These are phyloP conservation scores for Hemerocallis citrina DNA, from an alignment of 106 monocot genomes.

Conservation along the genomic window DNA sequence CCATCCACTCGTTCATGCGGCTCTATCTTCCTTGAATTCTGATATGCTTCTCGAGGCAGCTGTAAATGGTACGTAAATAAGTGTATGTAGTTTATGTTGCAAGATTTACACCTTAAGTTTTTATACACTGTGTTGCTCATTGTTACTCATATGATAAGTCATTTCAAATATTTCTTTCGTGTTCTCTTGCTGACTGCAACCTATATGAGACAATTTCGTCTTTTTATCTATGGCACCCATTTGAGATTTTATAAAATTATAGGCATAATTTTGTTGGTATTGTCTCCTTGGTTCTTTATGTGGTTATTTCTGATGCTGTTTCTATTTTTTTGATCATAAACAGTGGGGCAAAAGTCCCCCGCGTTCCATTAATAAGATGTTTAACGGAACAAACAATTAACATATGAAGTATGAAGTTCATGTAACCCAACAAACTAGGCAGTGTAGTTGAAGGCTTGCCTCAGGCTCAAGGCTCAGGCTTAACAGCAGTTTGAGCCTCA, in stretches of 20 bases:
- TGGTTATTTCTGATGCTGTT: neutral
- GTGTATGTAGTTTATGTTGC: neutral
- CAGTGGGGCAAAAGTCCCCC: too few species aligned
- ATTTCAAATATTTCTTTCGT: neutral
- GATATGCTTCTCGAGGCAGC: conserved; percentile 88
- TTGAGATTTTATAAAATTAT: neutral
- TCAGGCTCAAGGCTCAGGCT: too few species aligned
- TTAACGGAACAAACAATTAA: too few species aligned
- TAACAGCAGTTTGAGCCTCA: too few species aligned
- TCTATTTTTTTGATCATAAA: too few species aligned
- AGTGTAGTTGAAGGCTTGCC: too few species aligned
- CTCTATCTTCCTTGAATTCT: conserved; percentile 63
- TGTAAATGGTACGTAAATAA: conserved; percentile 74
- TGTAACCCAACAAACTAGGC: too few species aligned
- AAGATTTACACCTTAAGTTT: neutral
- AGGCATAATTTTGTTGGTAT: neutral
- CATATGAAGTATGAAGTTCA: too few species aligned
- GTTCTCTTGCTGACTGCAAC: neutral
- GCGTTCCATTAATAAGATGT: too few species aligned
- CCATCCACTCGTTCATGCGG: conserved; percentile 76
- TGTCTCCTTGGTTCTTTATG: too few species aligned
- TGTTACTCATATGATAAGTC: neutral
- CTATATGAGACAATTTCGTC: neutral
- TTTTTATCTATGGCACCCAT: neutral
- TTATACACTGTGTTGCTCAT: neutral